phyloP scores from a whole-genome alignment of 179 eudicot species.

The Carnegiea gigantea region DNA sequence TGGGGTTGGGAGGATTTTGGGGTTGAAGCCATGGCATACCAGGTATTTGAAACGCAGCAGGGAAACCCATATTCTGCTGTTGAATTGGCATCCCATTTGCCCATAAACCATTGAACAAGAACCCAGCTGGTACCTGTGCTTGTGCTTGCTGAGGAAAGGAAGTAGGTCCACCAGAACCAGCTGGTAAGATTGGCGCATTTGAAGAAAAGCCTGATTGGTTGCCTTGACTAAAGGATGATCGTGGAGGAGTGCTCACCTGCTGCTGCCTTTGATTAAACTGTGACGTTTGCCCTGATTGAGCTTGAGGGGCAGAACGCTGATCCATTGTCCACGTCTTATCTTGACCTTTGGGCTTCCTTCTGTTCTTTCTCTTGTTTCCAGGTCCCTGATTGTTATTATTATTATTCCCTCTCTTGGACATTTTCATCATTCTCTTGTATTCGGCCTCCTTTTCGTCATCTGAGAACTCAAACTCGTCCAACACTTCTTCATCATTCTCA shows the following conservation, averaged over 20 bases:
- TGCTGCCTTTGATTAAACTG: conserved; percentile 25
- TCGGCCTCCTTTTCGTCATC: conserved; percentile 94
- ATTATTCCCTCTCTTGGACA: conserved; percentile 58
- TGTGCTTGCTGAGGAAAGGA: conserved; percentile 17
- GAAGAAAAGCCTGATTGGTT: conserved; percentile 7
- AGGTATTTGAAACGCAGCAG: conserved; percentile 33
- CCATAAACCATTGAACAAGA: conserved; percentile 37
- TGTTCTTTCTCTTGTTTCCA: conserved; percentile 47
- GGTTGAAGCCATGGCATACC: conserved; percentile 57
- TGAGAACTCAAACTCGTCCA: conserved; percentile 70
- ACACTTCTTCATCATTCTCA: conserved; percentile 77
- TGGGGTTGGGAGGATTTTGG: conserved; percentile 45
- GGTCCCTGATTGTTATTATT: conserved; percentile 38
- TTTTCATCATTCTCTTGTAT: conserved; percentile 56
- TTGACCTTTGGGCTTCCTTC: conserved; percentile 39
- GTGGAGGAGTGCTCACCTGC: background rate
- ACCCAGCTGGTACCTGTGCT: conserved; percentile 23
- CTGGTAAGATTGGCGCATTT: background rate
- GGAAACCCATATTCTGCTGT: conserved; percentile 38
- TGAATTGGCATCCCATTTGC: conserved; percentile 44
- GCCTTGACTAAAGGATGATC: conserved; percentile 6
- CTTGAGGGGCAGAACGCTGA: conserved; percentile 29
- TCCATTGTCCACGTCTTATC: conserved; percentile 38
- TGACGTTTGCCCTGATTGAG: conserved; percentile 10
- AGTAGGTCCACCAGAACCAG: background rate